phyloP scores from a whole-genome alignment of 495 filamentous ascomycete species.

The Friedmanniomyces endolithicus region DNA sequence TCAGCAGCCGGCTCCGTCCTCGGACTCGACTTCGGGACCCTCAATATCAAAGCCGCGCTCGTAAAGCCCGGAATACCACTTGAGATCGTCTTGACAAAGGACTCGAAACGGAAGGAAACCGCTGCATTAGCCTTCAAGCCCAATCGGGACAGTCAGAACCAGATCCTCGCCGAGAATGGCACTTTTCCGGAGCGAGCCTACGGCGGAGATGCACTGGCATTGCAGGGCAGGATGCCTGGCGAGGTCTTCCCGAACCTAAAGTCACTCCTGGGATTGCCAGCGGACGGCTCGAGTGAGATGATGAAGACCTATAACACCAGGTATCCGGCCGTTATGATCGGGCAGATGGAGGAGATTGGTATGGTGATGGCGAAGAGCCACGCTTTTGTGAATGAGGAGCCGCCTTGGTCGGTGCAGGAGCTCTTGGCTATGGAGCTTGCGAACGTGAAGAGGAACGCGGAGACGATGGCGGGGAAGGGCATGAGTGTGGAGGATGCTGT shows the following conservation, averaged over 20 bases:
- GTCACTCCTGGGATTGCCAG: constrained; percentile 60
- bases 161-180: constrained; percentile 38
- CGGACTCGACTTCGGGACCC: constrained; percentile 88
- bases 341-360: constrained; percentile 45
- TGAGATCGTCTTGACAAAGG: constrained; percentile 97
- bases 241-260: constrained; percentile 94
- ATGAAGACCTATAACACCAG: constrained; percentile 55
- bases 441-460: constrained; percentile 75
- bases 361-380: constrained; percentile 68
- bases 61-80: constrained; percentile 97
- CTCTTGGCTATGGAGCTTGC: constrained; percentile 92
- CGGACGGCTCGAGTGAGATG: constrained; percentile 24
- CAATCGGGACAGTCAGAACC: constrained; percentile 33
- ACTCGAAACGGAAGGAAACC: constrained; percentile 89
- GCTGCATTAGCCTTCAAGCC: constrained; percentile 93
- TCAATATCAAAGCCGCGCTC: constrained; percentile 91
- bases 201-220: constrained; percentile 77
- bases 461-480: constrained; percentile 68
- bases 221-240: constrained; percentile 75
- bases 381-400: constrained; percentile 50
- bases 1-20: constrained; percentile 60
- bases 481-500: constrained; percentile 65
- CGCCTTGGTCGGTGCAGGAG: constrained; percentile 79
- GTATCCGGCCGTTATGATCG: constrained; percentile 56
- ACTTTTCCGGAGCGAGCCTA: constrained; percentile 80